These are phyloP conservation scores for Linum tenue DNA, from an alignment of 345 rosid species.

Conservation along the genomic window DNA sequence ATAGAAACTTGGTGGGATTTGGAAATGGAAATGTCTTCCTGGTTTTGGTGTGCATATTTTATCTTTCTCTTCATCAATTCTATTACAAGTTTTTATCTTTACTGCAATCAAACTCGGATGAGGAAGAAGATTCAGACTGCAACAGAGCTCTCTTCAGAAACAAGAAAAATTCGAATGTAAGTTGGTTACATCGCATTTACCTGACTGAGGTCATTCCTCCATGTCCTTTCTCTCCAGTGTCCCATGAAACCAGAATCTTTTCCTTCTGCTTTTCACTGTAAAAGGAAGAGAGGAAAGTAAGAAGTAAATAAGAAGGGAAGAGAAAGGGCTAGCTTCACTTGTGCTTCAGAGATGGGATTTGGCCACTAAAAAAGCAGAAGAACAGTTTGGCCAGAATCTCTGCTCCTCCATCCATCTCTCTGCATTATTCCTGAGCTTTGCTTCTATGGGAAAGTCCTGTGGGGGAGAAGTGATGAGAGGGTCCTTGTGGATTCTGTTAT, in stretches of 20 bases:
- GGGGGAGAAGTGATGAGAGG: constrained; percentile 7
- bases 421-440: constrained; percentile 9
- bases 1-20: constrained; percentile 19
- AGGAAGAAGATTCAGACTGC: constrained; percentile 2
- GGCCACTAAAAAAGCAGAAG: too few relatives aligned
- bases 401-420: background rate
- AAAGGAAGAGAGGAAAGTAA: background rate
- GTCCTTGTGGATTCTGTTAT: constrained; percentile 15
- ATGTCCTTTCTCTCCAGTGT: too few relatives aligned
- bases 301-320: constrained; percentile 4
- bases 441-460: constrained; percentile 6
- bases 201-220: background rate
- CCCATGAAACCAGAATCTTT: background rate
- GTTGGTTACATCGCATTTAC: background rate
- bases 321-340: background rate
- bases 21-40: constrained; percentile 37
- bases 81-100: background rate
- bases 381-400: background rate
- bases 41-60: constrained; percentile 41
- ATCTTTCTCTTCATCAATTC: constrained; percentile 2
- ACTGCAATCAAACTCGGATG: background rate
- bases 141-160: background rate
- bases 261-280: too few relatives aligned
- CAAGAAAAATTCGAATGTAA: constrained; percentile 1
- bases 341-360: constrained; percentile 10